Percentiles rank a stretch among this genome's conserved stretches.
These are phyloP conservation scores for Colletotrichum sansevieriae DNA, from an alignment of 2,329 filamentous ascomycete species.

Conservation along the genomic window DNA sequence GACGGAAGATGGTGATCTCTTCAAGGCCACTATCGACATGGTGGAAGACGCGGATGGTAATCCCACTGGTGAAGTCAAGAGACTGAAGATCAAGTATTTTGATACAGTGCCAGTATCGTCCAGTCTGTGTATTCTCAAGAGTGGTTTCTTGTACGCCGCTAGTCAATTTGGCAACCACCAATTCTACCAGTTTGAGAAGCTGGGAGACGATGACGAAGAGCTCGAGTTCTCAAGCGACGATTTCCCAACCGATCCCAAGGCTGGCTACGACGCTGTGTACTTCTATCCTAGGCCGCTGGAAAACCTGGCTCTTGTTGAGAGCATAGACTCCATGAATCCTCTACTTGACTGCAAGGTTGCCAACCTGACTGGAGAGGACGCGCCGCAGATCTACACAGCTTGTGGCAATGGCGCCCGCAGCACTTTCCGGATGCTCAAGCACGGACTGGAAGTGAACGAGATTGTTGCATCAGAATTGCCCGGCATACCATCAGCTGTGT, in stretches of 20 bases:
- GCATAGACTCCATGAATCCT: slow-evolving; percentile 89
- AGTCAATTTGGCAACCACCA: slow-evolving; percentile 94
- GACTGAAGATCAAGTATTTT: slow-evolving; percentile 96
- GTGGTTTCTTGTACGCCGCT: slow-evolving; percentile 92
- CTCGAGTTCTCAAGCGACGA: slow-evolving; percentile 86
- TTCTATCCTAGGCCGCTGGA: slow-evolving; percentile 85
- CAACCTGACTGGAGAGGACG: slow-evolving; percentile 91
- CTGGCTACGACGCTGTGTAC: slow-evolving; percentile 82
- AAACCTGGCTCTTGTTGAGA: slow-evolving; percentile 88
- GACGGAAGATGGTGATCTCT: slow-evolving; percentile 96
- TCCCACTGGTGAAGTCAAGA: slow-evolving; percentile 82
- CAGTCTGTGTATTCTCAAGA: slow-evolving; percentile 92
- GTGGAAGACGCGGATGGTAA: slow-evolving; percentile 83
- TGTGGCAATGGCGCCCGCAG: slow-evolving; percentile 91
- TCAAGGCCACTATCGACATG: slow-evolving; percentile 96
- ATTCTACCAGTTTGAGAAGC: slow-evolving; percentile 97
- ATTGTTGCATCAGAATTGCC: slow-evolving; percentile 95
- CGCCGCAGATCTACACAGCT: slow-evolving; percentile 94
- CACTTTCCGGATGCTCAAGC: slow-evolving; percentile 90
- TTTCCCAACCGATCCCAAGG: slow-evolving; percentile 80
- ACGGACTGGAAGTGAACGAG: slow-evolving; percentile 92
- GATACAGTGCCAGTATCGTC: slow-evolving; percentile 93
- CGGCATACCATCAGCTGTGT: slow-evolving; percentile 89
- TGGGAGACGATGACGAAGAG: slow-evolving; percentile 95
- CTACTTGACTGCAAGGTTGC: slow-evolving; percentile 91